Base-by-base conservation (phyloP, 768 basidiomycete species). In the Asterophora parasitica region DNA sequence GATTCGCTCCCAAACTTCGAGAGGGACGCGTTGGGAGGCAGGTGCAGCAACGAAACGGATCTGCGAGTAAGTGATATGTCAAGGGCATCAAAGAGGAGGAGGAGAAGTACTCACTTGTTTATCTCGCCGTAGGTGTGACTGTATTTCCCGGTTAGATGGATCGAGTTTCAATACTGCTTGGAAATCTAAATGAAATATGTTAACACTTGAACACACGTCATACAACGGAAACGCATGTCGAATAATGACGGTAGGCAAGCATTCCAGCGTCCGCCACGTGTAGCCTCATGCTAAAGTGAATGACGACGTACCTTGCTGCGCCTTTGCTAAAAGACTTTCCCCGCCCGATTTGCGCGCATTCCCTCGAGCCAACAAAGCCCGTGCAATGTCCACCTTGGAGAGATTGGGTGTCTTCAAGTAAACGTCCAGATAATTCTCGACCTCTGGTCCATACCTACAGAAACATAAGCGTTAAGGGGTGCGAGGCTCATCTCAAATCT, bases 1-100 rank as follows among this genome's bases (percentile, higher is more conserved):
- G 35, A 86, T 81, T 11, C 75, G 71, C 53, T 82, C 81, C 83
- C 84, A 86, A 34, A 86, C 72, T 65, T 86, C 84, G 6, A 71
- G 67, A 0, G 84, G 83, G 13, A 76, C 74, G 16, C 82, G 77
- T 50, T 77, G 81, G 3, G 76, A 79, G 2, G 82, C 79, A 2
- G 83, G 81, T 48, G 76, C 75, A 53, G 70, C 63, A 33, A 68
- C 63, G 55, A 78, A 78, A 41, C 73, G 76, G 41, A 81, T 79
- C 77, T 82, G 46, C 35, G 6, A 23, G 23, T 23, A 6, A 3
- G 23, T 6, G 23, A 23, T 23, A 6, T 23, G 23, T 23, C 23
- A 23, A 23, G 3, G n/a, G 23, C 23, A 23, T 6, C 6, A 23
- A 6, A 23, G 6, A 23, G 23, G 3, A 6, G 6, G 6, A 23